phyloP scores from a whole-genome alignment of 1,284 basidiomycete species.

The Boletus sp. region DNA sequence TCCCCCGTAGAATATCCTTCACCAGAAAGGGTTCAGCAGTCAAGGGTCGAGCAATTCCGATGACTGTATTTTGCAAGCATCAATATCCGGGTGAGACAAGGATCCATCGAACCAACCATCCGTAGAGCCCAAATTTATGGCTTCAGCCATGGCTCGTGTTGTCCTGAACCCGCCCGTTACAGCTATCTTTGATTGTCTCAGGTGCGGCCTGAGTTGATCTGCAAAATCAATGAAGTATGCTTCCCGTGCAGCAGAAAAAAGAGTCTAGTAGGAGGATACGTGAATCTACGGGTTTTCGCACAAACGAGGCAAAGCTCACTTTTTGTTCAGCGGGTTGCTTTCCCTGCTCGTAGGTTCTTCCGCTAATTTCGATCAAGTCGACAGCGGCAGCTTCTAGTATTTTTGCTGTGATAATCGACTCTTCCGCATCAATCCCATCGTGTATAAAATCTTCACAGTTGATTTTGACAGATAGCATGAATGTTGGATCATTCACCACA shows the following conservation, averaged over 20 bases:
- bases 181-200: constrained; percentile 37
- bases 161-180: constrained; percentile 49
- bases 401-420: constrained; percentile 40
- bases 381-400: constrained; percentile 42
- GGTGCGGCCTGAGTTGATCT: constrained; percentile 34
- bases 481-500: constrained; percentile 28
- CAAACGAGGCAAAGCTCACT: constrained; percentile 23
- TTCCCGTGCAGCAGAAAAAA: constrained; percentile 34
- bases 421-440: constrained; percentile 33
- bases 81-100: neutral
- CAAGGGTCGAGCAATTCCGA: constrained; percentile 45
- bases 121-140: constrained; percentile 30
- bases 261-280: constrained; percentile 23
- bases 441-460: constrained; percentile 36
- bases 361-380: constrained; percentile 49
- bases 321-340: constrained; percentile 13
- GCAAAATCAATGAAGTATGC: constrained; percentile 42
- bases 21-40: constrained; percentile 42
- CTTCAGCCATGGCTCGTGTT: constrained; percentile 38
- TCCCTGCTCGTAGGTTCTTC: constrained; percentile 41
- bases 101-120: constrained; percentile 23
- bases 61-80: constrained; percentile 22
- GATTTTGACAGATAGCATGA: constrained; percentile 47
- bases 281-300: neutral
- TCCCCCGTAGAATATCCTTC: constrained; percentile 36